Evolutionary conservation across 2,329 filamentous ascomycete genomes (phyloP), one percentile per base, ranked within the genome.

Genomic region (Fusarium circinatum): DNA sequence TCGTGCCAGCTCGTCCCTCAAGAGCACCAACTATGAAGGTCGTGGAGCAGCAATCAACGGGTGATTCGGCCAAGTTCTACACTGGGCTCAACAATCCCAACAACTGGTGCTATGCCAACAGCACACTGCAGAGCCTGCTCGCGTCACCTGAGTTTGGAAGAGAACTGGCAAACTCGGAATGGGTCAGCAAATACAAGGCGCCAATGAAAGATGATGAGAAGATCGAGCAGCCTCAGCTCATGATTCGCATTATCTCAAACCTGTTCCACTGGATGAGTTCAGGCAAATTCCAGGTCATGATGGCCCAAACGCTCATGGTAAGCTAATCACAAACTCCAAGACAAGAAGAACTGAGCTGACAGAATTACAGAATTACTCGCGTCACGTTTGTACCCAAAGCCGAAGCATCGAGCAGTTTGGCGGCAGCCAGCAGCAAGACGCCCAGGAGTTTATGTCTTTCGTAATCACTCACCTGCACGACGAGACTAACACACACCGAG

Each of bases 91-190:
- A 90, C 66, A 98, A 98, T 76, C 93, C 94, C 45, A 90, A 91
- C 3, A 92, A 93, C 52, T 95, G 93, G 74, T 98, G 96, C 80
- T 98, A 98, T 79, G 95, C 96, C 86, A 98, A 98, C 82, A 92
- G 94, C n/a, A 92, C 92, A 0, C 86, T 98, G 32, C 96, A 98
- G 82, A 93, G 93, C 68, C 84, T 98, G 24, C 93, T 93, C 66
- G 92, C 91, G 4, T 96, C 95, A 2, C 79, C 89, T 79, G 83
- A 90, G 83, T 88, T 98, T 88, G 85, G 89, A 83, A 80, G 90
- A 83, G 85, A 92, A 85, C 79, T 92, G 79, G 78, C 94, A 83
- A 83, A 89, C 80, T 81, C 81, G 79, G 78, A 88, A 82, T 87
- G 89, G 92, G 75, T 90, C 86, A 78, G 86, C 84, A 78, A 89